Conservation (phyloP, 2,329 filamentous ascomycete genomes). For the Claviceps fusiformis region DNA sequence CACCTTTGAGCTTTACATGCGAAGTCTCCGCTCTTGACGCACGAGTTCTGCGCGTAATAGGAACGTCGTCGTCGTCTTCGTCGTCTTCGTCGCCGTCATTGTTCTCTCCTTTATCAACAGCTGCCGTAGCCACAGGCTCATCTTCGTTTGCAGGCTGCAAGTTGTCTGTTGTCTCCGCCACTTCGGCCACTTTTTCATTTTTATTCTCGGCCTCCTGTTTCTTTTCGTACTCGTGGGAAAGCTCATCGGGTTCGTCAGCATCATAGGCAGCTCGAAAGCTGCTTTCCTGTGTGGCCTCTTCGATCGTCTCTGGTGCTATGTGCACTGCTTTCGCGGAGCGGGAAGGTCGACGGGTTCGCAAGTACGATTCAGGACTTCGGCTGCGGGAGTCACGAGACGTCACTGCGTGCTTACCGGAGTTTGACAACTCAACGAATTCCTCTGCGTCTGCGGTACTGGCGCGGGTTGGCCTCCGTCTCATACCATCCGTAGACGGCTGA, state of each 20-base stretch:
- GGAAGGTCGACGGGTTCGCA: conserved; percentile 29
- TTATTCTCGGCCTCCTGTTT: conserved; percentile 13
- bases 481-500: conserved; percentile 13
- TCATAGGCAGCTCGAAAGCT: conserved; percentile 20
- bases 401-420: conserved; percentile 44
- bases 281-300: conserved; percentile 41
- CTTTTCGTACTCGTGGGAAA: conserved; percentile 20
- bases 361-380: conserved; percentile 39
- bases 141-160: conserved; percentile 15
- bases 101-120: conserved; percentile 11
- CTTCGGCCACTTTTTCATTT: conserved; percentile 17
- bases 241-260: conserved; percentile 23
- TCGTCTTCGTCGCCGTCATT: conserved; percentile 19
- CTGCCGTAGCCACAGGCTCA: conserved; percentile 10
- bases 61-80: conserved; percentile 36
- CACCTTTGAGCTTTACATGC: conserved; percentile 17
- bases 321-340: conserved; percentile 38
- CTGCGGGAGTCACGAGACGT: conserved; percentile 37
- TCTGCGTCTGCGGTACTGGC: conserved; percentile 42
- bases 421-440: conserved; percentile 43
- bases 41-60: conserved; percentile 32
- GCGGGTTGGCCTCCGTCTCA: conserved; percentile 35
- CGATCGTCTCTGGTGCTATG: conserved; percentile 32
- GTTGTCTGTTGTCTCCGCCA: conserved; percentile 10
- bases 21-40: conserved; percentile 19